Evolutionary conservation across 805 yeast genomes (phyloP).

Genomic region (Zygosaccharomyces rouxii): DNA sequence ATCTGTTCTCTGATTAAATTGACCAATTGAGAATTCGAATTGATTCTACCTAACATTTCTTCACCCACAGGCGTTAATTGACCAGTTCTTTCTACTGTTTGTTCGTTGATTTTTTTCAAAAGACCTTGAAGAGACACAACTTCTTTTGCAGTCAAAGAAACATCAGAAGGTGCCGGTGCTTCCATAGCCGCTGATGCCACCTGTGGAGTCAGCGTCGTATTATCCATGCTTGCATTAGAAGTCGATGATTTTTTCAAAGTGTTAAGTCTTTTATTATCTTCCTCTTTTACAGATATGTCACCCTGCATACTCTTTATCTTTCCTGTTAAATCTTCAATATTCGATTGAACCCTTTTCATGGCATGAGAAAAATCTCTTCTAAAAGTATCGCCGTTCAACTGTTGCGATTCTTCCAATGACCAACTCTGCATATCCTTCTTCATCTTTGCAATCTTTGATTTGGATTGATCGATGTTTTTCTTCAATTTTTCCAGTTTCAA

Average conservation of each 20-base stretch:
- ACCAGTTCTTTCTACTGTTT: conserved; percentile 27
- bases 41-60: conserved; percentile 22
- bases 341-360: conserved; percentile 9
- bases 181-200: background rate
- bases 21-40: conserved; percentile 21
- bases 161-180: background rate
- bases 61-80: conserved; percentile 26
- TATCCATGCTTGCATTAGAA: conserved; percentile 9
- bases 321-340: conserved; percentile 11
- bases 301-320: conserved; percentile 18
- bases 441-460: conserved; percentile 27
- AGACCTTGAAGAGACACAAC: conserved; percentile 6
- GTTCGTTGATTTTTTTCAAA: conserved; percentile 23
- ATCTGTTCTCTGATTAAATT: conserved; percentile 28
- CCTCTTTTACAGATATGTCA: conserved; percentile 20
- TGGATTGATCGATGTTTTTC: conserved; percentile 27
- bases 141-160: background rate
- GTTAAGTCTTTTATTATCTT: conserved; percentile 25
- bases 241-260: conserved; percentile 16
- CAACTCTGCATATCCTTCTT: conserved; percentile 29
- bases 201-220: background rate
- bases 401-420: conserved; percentile 20
- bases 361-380: conserved; percentile 14
- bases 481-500: conserved; percentile 29
- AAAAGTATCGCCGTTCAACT: conserved; percentile 15